Evolutionary conservation across 495 filamentous ascomycete species (phyloP).

Genomic region (Xylaria cubensis): DNA sequence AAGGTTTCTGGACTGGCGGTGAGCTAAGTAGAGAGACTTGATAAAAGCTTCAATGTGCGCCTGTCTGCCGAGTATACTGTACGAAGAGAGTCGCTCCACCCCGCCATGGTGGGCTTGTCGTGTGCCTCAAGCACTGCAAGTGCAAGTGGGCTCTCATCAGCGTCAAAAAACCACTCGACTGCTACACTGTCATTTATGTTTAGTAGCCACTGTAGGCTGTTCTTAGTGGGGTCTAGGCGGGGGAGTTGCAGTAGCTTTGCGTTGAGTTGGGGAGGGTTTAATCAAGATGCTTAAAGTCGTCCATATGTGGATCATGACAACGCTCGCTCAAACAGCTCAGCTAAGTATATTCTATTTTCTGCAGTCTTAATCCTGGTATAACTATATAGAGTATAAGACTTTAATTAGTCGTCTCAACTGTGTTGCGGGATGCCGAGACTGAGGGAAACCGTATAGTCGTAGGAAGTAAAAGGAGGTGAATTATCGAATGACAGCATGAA

Average conservation of each 20-base stretch:
- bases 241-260: conserved; percentile 21
- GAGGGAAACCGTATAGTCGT: neutral
- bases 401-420: neutral
- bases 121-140: conserved; percentile 18
- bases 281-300: no score
- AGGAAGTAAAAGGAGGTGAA: neutral
- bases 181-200: conserved; percentile 6
- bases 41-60: neutral
- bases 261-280: neutral
- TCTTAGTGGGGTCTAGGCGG: conserved; percentile 10
- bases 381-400: neutral
- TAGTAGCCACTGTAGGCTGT: conserved; percentile 4
- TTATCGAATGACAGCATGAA: neutral
- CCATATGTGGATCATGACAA: neutral
- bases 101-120: conserved; percentile 19
- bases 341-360: neutral
- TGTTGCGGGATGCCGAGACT: neutral
- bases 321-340: neutral
- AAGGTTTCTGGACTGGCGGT: conserved; percentile 30
- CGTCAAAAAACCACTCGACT: conserved; percentile 12
- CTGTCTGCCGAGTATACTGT: neutral
- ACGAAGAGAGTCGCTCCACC: neutral
- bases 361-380: neutral
- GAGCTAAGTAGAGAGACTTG: conserved; percentile 22
- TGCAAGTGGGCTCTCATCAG: conserved; percentile 22